Percentiles rank a stretch among this genome's conserved stretches.
Conservation (phyloP, 257 asterid genomes). For the Scutellaria galericulata region DNA sequence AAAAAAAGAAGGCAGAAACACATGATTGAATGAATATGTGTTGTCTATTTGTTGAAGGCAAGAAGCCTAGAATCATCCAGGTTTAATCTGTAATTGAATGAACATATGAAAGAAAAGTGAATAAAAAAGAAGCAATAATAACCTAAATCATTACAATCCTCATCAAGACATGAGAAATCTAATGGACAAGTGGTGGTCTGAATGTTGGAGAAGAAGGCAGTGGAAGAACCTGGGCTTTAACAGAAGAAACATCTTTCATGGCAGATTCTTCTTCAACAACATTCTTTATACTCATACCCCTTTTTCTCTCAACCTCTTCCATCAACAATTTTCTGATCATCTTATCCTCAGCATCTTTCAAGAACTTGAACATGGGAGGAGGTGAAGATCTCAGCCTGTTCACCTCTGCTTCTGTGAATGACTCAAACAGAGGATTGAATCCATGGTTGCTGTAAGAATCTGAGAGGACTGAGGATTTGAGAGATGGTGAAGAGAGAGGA, state of each 20-base stretch:
- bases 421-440: conserved; percentile 77
- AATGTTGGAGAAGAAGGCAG: conserved; percentile 57
- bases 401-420: conserved; percentile 62
- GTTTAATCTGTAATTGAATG: conserved; percentile 14
- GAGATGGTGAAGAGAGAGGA: conserved; percentile 73
- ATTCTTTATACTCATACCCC: conserved; percentile 31
- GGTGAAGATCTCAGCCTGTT: conserved; percentile 76
- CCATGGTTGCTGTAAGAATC: conserved; percentile 57
- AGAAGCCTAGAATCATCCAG: conserved; percentile 6
- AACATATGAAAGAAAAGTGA: conserved; percentile 14
- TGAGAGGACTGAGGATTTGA: conserved; percentile 38
- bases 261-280: conserved; percentile 26
- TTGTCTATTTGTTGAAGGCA: not conserved
- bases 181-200: not conserved
- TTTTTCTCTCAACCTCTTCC: conserved; percentile 60
- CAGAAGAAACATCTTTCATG: conserved; percentile 35
- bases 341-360: conserved; percentile 94
- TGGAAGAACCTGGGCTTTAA: conserved; percentile 65
- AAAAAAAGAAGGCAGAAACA: not conserved
- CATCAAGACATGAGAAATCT: not conserved
- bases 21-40: not conserved
- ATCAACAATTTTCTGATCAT: conserved; percentile 50
- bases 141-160: conserved; percentile 22
- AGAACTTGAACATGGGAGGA: conserved; percentile 87
- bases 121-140: conserved; percentile 12